Conservation (phyloP, 768 basidiomycete genomes). For the Pulveroboletus frians region DNA sequence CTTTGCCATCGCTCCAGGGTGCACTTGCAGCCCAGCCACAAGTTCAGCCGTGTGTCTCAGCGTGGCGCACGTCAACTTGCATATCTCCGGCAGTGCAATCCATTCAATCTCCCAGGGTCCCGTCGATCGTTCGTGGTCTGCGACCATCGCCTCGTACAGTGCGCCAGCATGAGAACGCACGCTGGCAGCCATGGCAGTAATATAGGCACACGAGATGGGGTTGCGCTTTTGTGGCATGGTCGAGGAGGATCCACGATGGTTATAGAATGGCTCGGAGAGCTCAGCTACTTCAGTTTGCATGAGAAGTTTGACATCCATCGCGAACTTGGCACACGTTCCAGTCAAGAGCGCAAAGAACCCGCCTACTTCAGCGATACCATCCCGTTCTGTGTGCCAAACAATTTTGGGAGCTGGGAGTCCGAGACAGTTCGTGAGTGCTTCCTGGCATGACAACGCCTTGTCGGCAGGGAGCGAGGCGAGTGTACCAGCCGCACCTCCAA, state of each 20-base stretch:
- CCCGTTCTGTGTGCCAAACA: conserved; percentile 40
- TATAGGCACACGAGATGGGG: conserved; percentile 41
- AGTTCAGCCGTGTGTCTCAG: conserved; percentile 35
- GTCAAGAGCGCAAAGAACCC: conserved; percentile 42
- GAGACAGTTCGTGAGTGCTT: conserved; percentile 16
- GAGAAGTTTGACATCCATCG: conserved; percentile 40
- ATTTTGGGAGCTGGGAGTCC: conserved; percentile 24
- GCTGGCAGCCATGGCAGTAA: conserved; percentile 39
- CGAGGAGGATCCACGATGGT: conserved; percentile 42
- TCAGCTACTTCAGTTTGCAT: conserved; percentile 47
- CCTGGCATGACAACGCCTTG: conserved; percentile 25
- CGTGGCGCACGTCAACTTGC: conserved; percentile 38
- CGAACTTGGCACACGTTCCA: conserved; percentile 44
- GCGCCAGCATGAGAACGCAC: conserved; percentile 37
- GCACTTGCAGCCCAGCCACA: conserved; percentile 37
- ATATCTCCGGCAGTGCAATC: conserved; percentile 43
- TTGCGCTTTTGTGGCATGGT: conserved; percentile 52
- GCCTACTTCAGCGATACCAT: conserved; percentile 40
- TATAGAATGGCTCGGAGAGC: conserved; percentile 40
- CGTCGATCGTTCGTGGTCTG: conserved; percentile 44
- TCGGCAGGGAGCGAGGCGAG: conserved; percentile 40
- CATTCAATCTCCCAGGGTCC: conserved; percentile 51
- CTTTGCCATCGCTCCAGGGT: conserved; percentile 36
- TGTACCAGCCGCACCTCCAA: conserved; percentile 44
- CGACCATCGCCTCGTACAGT: conserved; percentile 44